A percentile compares a stretch with the other conserved stretches of the same genome.
These are phyloP conservation scores for Mycena pura DNA, from an alignment of 768 basidiomycete genomes.

Conservation along the genomic window DNA sequence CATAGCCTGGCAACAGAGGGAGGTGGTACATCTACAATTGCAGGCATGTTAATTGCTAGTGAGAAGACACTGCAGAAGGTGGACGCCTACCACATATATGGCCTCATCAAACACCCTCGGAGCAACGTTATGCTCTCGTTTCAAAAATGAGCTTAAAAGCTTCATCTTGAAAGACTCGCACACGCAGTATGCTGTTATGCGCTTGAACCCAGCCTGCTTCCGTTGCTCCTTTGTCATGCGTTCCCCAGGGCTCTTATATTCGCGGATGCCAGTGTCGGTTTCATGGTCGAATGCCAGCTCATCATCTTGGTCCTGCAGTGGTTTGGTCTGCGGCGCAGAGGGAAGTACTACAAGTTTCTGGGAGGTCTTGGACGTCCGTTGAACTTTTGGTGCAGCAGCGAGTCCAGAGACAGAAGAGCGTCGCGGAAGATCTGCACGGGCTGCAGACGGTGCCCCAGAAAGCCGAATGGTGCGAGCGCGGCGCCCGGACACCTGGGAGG, in stretches of 20 bases:
- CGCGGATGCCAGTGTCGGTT: constrained; percentile 70
- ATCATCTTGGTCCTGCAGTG: constrained; percentile 53
- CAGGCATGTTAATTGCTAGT: constrained; percentile 2
- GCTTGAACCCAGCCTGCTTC: constrained; percentile 77
- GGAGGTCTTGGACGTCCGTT: constrained; percentile 88
- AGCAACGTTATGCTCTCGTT: constrained; percentile 90
- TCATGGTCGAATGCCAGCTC: constrained; percentile 67
- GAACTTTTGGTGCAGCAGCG: constrained; percentile 56
- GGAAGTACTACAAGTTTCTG: constrained; percentile 92
- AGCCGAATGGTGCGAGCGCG: constrained; percentile 41
- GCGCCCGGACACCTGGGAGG: constrained; percentile 35
- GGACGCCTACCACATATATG: constrained; percentile 85
- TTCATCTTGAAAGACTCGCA: constrained; percentile 89
- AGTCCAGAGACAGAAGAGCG: constrained; percentile 48
- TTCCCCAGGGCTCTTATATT: constrained; percentile 86
- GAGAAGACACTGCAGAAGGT: neutral
- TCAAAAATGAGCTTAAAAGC: constrained; percentile 81
- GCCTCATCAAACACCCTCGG: constrained; percentile 93
- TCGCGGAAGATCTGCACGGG: constrained; percentile 30
- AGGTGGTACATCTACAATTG: constrained; percentile 95
- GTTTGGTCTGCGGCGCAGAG: constrained; percentile 87
- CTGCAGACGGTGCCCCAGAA: constrained; percentile 26
- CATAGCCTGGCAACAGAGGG: constrained; percentile 91
- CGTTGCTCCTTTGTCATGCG: constrained; percentile 89
- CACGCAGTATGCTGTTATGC: constrained; percentile 90